These are phyloP conservation scores for Wallacemonas collosoma DNA, from an alignment of 208 protist genomes.

Conservation along the genomic window DNA sequence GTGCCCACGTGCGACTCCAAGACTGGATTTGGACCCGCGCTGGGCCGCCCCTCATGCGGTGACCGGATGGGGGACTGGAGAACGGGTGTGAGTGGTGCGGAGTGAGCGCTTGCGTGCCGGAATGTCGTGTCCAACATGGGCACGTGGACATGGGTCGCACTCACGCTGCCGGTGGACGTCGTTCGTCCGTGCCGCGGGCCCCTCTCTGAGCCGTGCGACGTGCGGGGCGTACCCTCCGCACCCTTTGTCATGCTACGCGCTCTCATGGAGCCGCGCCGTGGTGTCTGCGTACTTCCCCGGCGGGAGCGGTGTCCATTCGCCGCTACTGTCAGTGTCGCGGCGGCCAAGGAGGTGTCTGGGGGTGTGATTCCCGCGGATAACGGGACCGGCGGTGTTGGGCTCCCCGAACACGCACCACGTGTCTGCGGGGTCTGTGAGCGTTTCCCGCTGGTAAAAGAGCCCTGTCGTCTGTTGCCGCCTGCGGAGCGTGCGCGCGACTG, in stretches of 20 bases:
- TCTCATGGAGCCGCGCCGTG: constrained; percentile 2
- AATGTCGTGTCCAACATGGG: background rate
- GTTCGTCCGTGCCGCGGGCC: background rate
- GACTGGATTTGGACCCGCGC: background rate
- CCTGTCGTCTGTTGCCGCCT: background rate
- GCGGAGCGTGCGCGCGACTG: constrained; percentile 1
- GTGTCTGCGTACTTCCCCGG: background rate
- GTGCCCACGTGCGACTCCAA: background rate
- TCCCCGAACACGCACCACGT: constrained; percentile 2
- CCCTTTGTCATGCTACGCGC: background rate
- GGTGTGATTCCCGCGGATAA: background rate
- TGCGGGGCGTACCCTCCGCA: background rate
- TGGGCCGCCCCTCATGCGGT: background rate
- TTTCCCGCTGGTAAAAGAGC: background rate
- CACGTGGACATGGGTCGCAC: background rate
- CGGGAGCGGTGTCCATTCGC: background rate
- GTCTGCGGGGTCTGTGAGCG: constrained; percentile 11
- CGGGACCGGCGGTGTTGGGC: background rate
- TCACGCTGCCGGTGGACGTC: background rate
- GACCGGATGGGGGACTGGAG: background rate
- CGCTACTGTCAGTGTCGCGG: background rate
- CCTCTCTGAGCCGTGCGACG: background rate
- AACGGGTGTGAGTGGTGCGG: background rate
- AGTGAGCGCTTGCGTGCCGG: background rate
- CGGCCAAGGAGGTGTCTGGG: background rate